phyloP scores from a whole-genome alignment of 257 asterid genomes.

The Solanum boliviense region DNA sequence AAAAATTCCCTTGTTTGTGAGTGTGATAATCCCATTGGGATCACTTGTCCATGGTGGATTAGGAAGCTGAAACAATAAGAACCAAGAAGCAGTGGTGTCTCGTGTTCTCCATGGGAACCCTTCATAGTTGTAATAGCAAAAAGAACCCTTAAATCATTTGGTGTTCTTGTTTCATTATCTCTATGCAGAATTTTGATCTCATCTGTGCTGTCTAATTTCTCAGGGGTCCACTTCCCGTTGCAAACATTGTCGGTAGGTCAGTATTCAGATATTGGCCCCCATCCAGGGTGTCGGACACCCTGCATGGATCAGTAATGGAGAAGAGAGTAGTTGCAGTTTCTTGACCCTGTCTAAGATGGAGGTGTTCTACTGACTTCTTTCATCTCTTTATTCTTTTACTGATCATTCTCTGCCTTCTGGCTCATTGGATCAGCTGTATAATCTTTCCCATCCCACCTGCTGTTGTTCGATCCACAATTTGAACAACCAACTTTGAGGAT shows the following conservation, averaged over 20 bases:
- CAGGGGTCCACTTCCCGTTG: constrained; percentile 80
- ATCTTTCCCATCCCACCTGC: neutral
- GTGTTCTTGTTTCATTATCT: neutral
- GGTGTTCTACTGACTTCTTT: neutral
- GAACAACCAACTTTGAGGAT: neutral
- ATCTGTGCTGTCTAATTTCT: neutral
- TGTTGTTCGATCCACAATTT: neutral
- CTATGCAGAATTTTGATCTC: neutral
- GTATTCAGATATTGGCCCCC: constrained; percentile 84
- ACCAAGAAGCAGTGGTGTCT: neutral
- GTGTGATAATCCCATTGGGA: neutral
- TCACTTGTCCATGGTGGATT: neutral
- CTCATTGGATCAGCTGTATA: neutral
- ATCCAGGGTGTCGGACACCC: constrained; percentile 44
- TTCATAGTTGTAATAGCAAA: neutral
- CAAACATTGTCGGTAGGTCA: constrained; percentile 54
- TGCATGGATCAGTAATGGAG: constrained; percentile 21
- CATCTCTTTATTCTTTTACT: neutral
- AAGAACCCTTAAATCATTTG: neutral
- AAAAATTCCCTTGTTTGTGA: neutral
- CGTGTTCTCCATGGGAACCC: neutral
- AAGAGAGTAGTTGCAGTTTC: constrained; percentile 23
- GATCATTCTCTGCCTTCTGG: neutral
- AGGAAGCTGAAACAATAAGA: neutral
- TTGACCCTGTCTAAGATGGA: constrained; percentile 7